Evolutionary conservation across 306 rosid genomes (phyloP).

Genomic region (Acacia confusa): DNA sequence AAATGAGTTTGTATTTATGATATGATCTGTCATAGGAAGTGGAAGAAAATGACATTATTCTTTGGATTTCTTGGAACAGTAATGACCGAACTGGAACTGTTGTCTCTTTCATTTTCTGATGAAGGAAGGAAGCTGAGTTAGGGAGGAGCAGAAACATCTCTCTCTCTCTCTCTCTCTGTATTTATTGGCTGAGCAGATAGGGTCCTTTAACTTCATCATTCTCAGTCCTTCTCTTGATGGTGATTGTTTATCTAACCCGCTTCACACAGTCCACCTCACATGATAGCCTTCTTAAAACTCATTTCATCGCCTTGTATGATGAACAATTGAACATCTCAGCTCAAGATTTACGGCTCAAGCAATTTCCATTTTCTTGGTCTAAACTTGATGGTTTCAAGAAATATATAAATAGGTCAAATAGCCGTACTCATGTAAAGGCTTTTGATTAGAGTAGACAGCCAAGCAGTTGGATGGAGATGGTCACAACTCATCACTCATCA

Average conservation of each 20-base stretch:
- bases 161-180: not conserved
- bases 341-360: not conserved
- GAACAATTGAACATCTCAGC: not conserved
- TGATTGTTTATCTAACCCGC: constrained; percentile 31
- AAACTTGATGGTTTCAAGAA: not conserved
- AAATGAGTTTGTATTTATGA: not conserved
- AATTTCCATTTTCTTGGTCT: not conserved
- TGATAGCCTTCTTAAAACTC: not conserved
- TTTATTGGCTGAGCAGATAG: constrained; percentile 19
- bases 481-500: not conserved
- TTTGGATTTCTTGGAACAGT: constrained; percentile 28
- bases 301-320: not conserved
- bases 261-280: not conserved
- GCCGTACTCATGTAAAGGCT: not conserved
- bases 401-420: not conserved
- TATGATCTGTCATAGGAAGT: not conserved
- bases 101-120: not conserved
- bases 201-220: constrained; percentile 18
- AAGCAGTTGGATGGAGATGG: not conserved
- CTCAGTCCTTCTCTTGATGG: constrained; percentile 21
- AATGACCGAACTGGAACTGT: constrained; percentile 17
- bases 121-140: not conserved
- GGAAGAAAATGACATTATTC: constrained; percentile 35
- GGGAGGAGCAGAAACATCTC: not conserved
- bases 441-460: not conserved